Evolutionary conservation across 805 yeast genomes (phyloP), one percentile per base, ranked within the genome.

Genomic region (Clavispora fructus): DNA sequence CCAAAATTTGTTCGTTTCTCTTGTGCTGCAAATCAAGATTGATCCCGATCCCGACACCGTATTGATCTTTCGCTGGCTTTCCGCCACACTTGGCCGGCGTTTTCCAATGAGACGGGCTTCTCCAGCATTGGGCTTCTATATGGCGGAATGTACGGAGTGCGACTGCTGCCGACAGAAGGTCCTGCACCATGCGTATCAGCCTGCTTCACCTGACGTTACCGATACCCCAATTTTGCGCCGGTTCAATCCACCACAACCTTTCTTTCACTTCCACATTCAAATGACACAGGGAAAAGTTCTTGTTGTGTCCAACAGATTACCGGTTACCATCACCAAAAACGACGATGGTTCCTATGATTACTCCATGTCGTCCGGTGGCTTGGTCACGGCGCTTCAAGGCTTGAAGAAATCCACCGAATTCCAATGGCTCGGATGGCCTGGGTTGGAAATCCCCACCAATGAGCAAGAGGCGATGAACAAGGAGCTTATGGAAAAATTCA

Each of bases 381-480:
- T 94, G 41, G 99, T 95, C 23, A 89, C 97, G 1, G 99, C 97
- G 0, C 71, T 94, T 37, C 95, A 91, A 60, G 98, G 98, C 1
- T 70, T 94, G 44, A 88, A 88, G 64, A 86, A 87, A 59, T 69
- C 83, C 3, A 81, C 88, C 9, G 83, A 85, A 41, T 90, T 90
- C 67, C 94, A 90, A 62, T 94, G 99, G 99, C 83, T 87, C 59
- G 99, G 99, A 13, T 94, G 99, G 99, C 96, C 98, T 1, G 77
- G 77, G 7, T 67, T 90, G 60, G 96, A 90, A 56, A 77, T 94
- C 5, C 95, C 95, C 1, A 87, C 76, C 25, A 75, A 74, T 39
- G 96, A 90, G 52, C 83, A 84, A 60, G 79, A 68, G 0, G 69
- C 71, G 46, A 95, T 94, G 45, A 80, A 81, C 48, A 61, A 68